Percentiles rank a stretch among this genome's conserved stretches.
These are phyloP conservation scores for Termitomyces titanicus DNA, from an alignment of 768 basidiomycete genomes.

Conservation along the genomic window DNA sequence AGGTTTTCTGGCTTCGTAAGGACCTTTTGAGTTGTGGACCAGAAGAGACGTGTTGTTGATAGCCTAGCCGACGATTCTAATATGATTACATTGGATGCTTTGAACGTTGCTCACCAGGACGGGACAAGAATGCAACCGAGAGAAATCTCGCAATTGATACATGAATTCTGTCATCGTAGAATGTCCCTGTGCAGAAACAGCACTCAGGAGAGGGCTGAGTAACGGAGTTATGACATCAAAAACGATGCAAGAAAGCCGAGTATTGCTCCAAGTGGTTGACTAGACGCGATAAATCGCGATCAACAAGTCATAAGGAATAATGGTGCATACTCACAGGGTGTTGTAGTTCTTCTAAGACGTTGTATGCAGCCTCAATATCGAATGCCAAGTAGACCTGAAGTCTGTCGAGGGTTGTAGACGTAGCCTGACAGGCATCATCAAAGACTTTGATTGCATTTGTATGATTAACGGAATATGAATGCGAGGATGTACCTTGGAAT, in stretches of 20 bases:
- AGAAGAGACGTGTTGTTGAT: slow-evolving; percentile 51
- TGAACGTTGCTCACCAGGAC: slow-evolving; percentile 47
- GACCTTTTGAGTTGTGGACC: slow-evolving; percentile 8
- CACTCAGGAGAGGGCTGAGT: slow-evolving; percentile 58
- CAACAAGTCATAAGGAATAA: neutral
- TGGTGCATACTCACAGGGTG: slow-evolving; percentile 15
- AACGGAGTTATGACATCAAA: slow-evolving; percentile 67
- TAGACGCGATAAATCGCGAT: neutral
- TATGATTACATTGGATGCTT: slow-evolving; percentile 8
- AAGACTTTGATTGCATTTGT: slow-evolving; percentile 1
- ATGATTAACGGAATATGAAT: neutral
- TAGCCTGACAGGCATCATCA: slow-evolving; percentile 16
- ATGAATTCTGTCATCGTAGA: slow-evolving; percentile 71
- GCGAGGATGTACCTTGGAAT: slow-evolving; percentile 19
- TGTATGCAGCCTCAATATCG: slow-evolving; percentile 51
- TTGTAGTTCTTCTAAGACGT: slow-evolving; percentile 43
- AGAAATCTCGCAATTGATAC: slow-evolving; percentile 52
- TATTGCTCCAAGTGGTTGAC: slow-evolving; percentile 2
- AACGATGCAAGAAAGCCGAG: slow-evolving; percentile 44
- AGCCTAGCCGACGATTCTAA: slow-evolving; percentile 36
- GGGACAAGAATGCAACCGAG: slow-evolving; percentile 39
- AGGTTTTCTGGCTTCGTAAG: slow-evolving; percentile 48
- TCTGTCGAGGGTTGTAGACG: slow-evolving; percentile 41
- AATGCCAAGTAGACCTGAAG: slow-evolving; percentile 58
- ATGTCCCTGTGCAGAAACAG: slow-evolving; percentile 70